Evolutionary conservation across 371 early-diverging fungal genomes (phyloP).

Genomic region (Mucor sp.): DNA sequence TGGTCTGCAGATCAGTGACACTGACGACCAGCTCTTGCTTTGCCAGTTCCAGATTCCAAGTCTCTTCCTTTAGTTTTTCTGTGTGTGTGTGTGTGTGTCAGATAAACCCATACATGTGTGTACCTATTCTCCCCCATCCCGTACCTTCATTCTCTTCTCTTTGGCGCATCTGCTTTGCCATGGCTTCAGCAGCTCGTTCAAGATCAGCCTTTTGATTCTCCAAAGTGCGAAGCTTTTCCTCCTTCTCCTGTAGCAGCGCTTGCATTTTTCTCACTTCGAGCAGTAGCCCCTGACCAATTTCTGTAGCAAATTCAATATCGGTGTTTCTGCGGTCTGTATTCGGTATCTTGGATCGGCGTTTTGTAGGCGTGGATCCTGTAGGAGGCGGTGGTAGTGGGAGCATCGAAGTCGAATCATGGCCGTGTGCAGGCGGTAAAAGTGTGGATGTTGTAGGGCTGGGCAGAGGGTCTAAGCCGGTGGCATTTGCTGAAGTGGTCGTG

Average conservation of each 20-base stretch:
- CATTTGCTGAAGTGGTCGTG: background rate
- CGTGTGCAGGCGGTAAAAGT: slow-evolving; percentile 36
- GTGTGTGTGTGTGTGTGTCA: no score
- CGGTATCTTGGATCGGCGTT: slow-evolving; percentile 54
- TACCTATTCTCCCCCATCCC: no score
- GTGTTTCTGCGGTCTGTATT: slow-evolving; percentile 51
- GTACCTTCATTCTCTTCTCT: slow-evolving; percentile 68
- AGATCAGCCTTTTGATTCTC: slow-evolving; percentile 68
- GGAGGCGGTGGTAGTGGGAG: slow-evolving; percentile 47
- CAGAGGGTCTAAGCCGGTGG: slow-evolving; percentile 41
- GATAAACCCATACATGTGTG: no score
- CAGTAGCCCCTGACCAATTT: slow-evolving; percentile 58
- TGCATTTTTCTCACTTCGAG: slow-evolving; percentile 58
- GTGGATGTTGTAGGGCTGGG: slow-evolving; percentile 47
- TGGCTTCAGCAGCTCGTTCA: slow-evolving; percentile 64
- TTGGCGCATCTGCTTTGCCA: slow-evolving; percentile 62
- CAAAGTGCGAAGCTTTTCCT: slow-evolving; percentile 63
- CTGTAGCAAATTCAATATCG: slow-evolving; percentile 60
- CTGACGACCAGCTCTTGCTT: slow-evolving; percentile 60
- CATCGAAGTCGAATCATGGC: slow-evolving; percentile 39
- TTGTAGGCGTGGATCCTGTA: slow-evolving; percentile 52
- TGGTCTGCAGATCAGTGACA: slow-evolving; percentile 59
- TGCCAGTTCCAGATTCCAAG: slow-evolving; percentile 63
- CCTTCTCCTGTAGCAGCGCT: slow-evolving; percentile 59
- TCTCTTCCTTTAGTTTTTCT: slow-evolving; percentile 60